Base-by-base conservation (phyloP, 208 protist species). In the Trypanosoma mega region DNA sequence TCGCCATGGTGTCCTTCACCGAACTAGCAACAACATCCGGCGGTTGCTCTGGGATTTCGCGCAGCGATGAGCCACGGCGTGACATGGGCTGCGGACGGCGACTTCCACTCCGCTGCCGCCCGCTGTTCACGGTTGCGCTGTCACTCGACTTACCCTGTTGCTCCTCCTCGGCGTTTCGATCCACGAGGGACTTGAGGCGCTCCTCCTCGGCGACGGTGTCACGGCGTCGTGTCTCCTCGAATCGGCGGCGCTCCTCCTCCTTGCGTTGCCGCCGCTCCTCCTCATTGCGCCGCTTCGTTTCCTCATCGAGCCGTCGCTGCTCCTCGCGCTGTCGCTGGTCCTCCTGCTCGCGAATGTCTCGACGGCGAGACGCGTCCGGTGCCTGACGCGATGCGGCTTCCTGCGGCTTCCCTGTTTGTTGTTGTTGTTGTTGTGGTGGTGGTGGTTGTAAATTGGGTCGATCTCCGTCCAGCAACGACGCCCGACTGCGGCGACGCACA, bases 1-100 rank as follows among this genome's bases (percentile, higher is more conserved):
- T 67, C 0, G 69, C 77, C 39, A 87, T 50, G 1, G 43, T 68
- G 54, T 87, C 83, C 51, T 63, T 67, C 14, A 90, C 71, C 48
- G 85, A 54, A 20, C 70, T 63, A 3, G 63, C 79, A 43, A 59
- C 64, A 16, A 78, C 46, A 44, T 90, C 83, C 26, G 78, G 78
- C 24, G 83, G 83, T 69, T 90, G 83, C 58, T 84, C 76, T 4
- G 83, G 79, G 36, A 90, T 86, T 0, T 53, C 74, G 20, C 79
- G 73, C 36, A 87, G 62, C 11, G 26, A 43, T 26, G 83, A 82
- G 26, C 14, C 30, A 12, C 66, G 67, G 21, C 78, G 72, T 51
- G 73, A 79, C 12, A n/a, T 18, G 12, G 72, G 83, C 29, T 72
- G 70, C 1, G 14, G 8, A 29, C 77, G 79, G 27, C 73, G 78